phyloP scores from a whole-genome alignment of 495 filamentous ascomycete genomes.

The Penicillium odoratum region DNA sequence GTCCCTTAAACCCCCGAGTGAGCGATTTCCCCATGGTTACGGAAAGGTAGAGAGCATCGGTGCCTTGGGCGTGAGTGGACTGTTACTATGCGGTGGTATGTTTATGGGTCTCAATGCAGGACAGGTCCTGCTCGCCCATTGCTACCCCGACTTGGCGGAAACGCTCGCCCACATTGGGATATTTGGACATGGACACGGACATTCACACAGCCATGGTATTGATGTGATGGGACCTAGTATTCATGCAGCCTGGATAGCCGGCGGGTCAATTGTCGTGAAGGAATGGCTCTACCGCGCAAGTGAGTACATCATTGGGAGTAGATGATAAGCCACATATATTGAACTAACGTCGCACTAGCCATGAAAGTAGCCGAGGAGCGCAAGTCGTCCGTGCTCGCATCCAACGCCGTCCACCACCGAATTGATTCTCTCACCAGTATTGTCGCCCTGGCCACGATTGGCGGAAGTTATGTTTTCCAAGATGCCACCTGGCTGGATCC shows the following conservation, averaged over 20 bases:
- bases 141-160: slow-evolving; percentile 71
- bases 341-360: slow-evolving; percentile 48
- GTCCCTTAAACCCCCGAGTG: slow-evolving; percentile 79
- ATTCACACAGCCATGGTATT: slow-evolving; percentile 62
- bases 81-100: slow-evolving; percentile 82
- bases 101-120: slow-evolving; percentile 85
- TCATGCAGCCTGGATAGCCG: slow-evolving; percentile 95
- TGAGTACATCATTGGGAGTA: slow-evolving; percentile 48
- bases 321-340: background rate
- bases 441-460: slow-evolving; percentile 83
- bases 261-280: slow-evolving; percentile 84
- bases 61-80: slow-evolving; percentile 84
- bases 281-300: slow-evolving; percentile 97
- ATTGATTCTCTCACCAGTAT: slow-evolving; percentile 93
- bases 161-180: slow-evolving; percentile 57
- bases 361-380: slow-evolving; percentile 96
- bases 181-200: slow-evolving; percentile 44
- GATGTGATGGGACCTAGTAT: slow-evolving; percentile 70
- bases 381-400: slow-evolving; percentile 94
- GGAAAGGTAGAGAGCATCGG: slow-evolving; percentile 97
- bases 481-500: slow-evolving; percentile 91
- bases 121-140: slow-evolving; percentile 72
- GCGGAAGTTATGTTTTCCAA: slow-evolving; percentile 80
- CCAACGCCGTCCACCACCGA: slow-evolving; percentile 94
- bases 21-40: slow-evolving; percentile 83